Evolutionary conservation across 163 green algal species (phyloP), one percentile per base, ranked within the genome.

Genomic region (Chloromonas sp.): DNA sequence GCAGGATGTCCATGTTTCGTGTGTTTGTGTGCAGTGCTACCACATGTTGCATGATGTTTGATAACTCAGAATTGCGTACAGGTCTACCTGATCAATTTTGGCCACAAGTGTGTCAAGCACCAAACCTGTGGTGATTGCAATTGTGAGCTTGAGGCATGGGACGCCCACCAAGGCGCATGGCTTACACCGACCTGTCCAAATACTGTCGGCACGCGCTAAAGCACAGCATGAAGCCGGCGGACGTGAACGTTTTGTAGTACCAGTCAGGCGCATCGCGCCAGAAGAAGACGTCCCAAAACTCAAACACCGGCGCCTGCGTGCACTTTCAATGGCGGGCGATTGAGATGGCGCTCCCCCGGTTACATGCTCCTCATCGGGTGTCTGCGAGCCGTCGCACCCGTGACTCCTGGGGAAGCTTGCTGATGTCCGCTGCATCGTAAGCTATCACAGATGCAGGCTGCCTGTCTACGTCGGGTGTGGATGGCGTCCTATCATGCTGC

Each of bases 241-340:
- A 86, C 15, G 84, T 36, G 71, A 91, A 89, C 0, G 85, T 91
- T 61, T 89, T 91, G 0, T 83, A 61, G 57, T 91, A 91, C 87
- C 87, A 91, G 61, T 91, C 87, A 58, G 87, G 87, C 1, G 85
- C 87, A 60, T 91, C 87, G 14, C 87, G 81, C 87, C 87, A 91
- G 71, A 91, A 91, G 78, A 91, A 91, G 0, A 91, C 81, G 15
- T 91, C 87, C 8, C 86, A 91, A 76, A 91, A 87, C 13, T 36
- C 11, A 58, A 79, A 79, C 5, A 15, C 66, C 66, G 66, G 66
- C 66, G 66, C 66, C 66, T 74, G 66, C 66, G 66, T 36, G 36
- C 36, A 36, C 36, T 36, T 36, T 36, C 36, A 36, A 36, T 36
- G 36, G 36, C 36, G 36, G 36, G 36, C 36, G 36, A 36, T 36